Conservation (phyloP, 1,139 yeast species). For the Pichia norvegensis region DNA sequence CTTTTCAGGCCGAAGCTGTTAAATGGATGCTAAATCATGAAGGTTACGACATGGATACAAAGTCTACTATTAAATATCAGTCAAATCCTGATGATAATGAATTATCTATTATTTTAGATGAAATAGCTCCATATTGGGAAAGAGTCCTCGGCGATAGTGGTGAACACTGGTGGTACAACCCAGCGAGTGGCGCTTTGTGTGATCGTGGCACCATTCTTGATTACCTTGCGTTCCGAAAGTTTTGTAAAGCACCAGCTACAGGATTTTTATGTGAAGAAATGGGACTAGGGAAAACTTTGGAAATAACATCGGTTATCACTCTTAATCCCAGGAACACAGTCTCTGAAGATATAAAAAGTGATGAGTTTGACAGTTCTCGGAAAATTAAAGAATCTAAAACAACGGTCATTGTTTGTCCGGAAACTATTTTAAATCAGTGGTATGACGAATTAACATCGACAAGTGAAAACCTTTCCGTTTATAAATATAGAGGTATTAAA, state of each 20-base stretch:
- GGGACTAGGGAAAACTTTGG: slow-evolving; percentile 96
- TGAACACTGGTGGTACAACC: slow-evolving; percentile 38
- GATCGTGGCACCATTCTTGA: slow-evolving; percentile 29
- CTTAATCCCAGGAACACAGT: slow-evolving; percentile 41
- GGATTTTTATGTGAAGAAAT: slow-evolving; percentile 86
- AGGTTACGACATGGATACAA: slow-evolving; percentile 35
- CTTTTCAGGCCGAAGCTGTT: slow-evolving; percentile 57
- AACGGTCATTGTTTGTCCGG: slow-evolving; percentile 79
- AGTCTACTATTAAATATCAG: background rate
- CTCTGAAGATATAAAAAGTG: slow-evolving; percentile 21
- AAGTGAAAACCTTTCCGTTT: slow-evolving; percentile 49
- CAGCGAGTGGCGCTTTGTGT: slow-evolving; percentile 41
- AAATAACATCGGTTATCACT: slow-evolving; percentile 57
- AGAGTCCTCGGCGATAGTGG: slow-evolving; percentile 22
- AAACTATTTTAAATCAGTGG: slow-evolving; percentile 81
- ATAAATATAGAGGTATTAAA: slow-evolving; percentile 56
- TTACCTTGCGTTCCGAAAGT: slow-evolving; percentile 19
- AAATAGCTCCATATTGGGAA: slow-evolving; percentile 48
- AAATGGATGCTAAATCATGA: slow-evolving; percentile 60
- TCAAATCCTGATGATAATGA: slow-evolving; percentile 7
- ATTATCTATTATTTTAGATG: slow-evolving; percentile 29
- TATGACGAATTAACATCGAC: slow-evolving; percentile 56
- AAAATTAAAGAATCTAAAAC: slow-evolving; percentile 51
- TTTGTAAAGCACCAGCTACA: slow-evolving; percentile 37
- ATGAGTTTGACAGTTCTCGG: slow-evolving; percentile 38